A percentile compares a stretch with the other conserved stretches of the same genome.
phyloP scores from a whole-genome alignment of 2,329 filamentous ascomycete species.

The Talaromyces marneffei region DNA sequence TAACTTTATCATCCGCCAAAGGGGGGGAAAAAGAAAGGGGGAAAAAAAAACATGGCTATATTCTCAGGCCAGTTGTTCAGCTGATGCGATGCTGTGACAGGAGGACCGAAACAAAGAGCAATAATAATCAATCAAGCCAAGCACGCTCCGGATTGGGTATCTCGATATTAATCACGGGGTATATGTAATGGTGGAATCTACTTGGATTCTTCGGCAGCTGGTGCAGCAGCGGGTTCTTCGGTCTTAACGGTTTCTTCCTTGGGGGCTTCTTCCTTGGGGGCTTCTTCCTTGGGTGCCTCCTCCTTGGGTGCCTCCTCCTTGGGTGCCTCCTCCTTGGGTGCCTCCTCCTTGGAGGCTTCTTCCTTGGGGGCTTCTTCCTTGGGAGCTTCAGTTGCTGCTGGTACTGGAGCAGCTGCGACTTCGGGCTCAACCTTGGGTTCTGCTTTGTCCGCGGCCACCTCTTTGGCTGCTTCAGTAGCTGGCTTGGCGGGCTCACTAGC shows the following conservation, averaged over 20 bases:
- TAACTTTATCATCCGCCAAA: slow-evolving; percentile 10
- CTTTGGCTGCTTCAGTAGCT: slow-evolving; percentile 4
- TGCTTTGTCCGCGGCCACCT: slow-evolving; percentile 14
- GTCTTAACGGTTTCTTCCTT: slow-evolving; percentile 11
- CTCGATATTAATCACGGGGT: slow-evolving; percentile 14
- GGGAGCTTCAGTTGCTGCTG: slow-evolving; percentile 11
- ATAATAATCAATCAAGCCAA: slow-evolving; percentile 5
- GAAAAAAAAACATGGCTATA: not conserved
- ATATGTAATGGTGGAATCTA: slow-evolving; percentile 8
- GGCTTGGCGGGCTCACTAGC: slow-evolving; percentile 13
- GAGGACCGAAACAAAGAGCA: not conserved
- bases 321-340: slow-evolving; percentile 11
- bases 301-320: no score
- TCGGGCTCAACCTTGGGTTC: slow-evolving; percentile 9
- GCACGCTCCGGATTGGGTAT: slow-evolving; percentile 14
- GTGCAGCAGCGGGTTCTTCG: slow-evolving; percentile 10
- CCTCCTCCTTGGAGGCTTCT: slow-evolving; percentile 8
- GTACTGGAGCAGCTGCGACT: not conserved
- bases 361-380: slow-evolving; percentile 17
- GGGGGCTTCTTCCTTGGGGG: slow-evolving; percentile 6
- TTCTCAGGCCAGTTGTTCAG: not conserved
- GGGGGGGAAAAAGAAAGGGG: no score
- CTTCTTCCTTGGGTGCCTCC: slow-evolving; percentile 18
- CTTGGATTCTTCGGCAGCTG: slow-evolving; percentile 11
- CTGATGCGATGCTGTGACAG: not conserved